Conservation (phyloP, 2,329 filamentous ascomycete genomes). For the Cephalotrichum gorgonifer region DNA sequence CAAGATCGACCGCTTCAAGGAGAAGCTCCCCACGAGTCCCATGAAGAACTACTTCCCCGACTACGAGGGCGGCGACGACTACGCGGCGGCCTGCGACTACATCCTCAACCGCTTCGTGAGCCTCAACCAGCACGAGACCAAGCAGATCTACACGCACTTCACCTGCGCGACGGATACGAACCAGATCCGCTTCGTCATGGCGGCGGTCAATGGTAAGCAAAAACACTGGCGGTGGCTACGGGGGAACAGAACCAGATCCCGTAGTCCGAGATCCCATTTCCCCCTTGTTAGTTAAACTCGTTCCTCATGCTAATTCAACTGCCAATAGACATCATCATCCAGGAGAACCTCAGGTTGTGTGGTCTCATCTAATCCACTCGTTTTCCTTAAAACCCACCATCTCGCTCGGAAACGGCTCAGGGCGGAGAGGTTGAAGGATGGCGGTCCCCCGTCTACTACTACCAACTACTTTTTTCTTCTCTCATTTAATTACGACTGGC, state of each 20-base stretch:
- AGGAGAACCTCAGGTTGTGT: slow-evolving; percentile 95
- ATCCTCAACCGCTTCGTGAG: slow-evolving; percentile 98
- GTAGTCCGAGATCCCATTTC: too few relatives aligned
- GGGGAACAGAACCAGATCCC: too few relatives aligned
- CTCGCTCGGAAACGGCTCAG: background rate
- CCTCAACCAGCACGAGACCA: slow-evolving; percentile 97
- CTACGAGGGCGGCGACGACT: slow-evolving; percentile 92
- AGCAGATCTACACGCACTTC: slow-evolving; percentile 99
- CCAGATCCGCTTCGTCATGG: slow-evolving; percentile 99
- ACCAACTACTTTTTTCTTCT: slow-evolving; percentile 1
- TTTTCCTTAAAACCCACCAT: background rate
- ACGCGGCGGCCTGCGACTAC: slow-evolving; percentile 92
- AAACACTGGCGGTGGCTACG: too few relatives aligned
- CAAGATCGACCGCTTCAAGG: slow-evolving; percentile 85
- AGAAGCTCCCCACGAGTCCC: slow-evolving; percentile 72
- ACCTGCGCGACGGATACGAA: slow-evolving; percentile 98
- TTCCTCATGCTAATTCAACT: slow-evolving; percentile 34
- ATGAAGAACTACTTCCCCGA: slow-evolving; percentile 86
- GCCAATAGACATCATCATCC: slow-evolving; percentile 91
- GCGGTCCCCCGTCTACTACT: background rate
- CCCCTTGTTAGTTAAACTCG: too few relatives aligned
- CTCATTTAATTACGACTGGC: slow-evolving; percentile 4
- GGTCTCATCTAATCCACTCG: slow-evolving; percentile 71
- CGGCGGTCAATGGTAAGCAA: slow-evolving; percentile 94
- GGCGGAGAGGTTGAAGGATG: background rate